These are phyloP conservation scores for Phytopythium aichiense DNA, from an alignment of 352 stramenopile species.

Conservation along the genomic window DNA sequence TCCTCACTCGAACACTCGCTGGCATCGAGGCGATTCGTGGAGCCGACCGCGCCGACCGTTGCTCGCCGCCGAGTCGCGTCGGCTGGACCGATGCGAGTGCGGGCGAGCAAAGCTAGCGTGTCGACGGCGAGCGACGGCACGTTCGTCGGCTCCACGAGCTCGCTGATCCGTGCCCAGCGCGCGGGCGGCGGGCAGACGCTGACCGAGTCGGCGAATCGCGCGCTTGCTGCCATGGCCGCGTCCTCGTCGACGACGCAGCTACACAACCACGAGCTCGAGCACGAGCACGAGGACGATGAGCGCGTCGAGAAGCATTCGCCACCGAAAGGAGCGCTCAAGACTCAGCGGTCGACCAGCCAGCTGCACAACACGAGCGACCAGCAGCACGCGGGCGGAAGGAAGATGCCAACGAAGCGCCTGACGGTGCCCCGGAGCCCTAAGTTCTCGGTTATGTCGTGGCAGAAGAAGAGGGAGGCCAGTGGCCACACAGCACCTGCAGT, in stretches of 20 bases:
- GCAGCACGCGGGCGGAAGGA: slow-evolving; percentile 11
- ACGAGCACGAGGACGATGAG: slow-evolving; percentile 12
- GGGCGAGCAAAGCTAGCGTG: neutral
- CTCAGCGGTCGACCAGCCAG: slow-evolving; percentile 32
- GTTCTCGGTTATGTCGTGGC: slow-evolving; percentile 86
- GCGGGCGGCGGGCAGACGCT: slow-evolving; percentile 41
- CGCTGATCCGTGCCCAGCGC: slow-evolving; percentile 60
- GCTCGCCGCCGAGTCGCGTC: slow-evolving; percentile 12
- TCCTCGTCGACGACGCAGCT: neutral
- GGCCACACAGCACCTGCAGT: neutral
- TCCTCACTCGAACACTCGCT: neutral
- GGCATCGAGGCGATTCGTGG: neutral
- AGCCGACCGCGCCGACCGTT: neutral
- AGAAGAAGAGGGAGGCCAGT: slow-evolving; percentile 43
- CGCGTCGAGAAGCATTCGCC: neutral
- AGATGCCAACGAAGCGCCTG: slow-evolving; percentile 38
- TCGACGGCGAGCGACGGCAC: slow-evolving; percentile 11
- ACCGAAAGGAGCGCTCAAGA: slow-evolving; percentile 20
- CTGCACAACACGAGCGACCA: slow-evolving; percentile 15
- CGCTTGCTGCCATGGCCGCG: slow-evolving; percentile 33
- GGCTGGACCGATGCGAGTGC: slow-evolving; percentile 12
- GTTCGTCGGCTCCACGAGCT: slow-evolving; percentile 62
- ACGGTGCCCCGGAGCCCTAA: slow-evolving; percentile 78
- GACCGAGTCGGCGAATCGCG: slow-evolving; percentile 40
- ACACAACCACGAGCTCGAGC: slow-evolving; percentile 6